Evolutionary conservation across 208 protist species (phyloP).

Genomic region (Tritrichomonas musculus): DNA sequence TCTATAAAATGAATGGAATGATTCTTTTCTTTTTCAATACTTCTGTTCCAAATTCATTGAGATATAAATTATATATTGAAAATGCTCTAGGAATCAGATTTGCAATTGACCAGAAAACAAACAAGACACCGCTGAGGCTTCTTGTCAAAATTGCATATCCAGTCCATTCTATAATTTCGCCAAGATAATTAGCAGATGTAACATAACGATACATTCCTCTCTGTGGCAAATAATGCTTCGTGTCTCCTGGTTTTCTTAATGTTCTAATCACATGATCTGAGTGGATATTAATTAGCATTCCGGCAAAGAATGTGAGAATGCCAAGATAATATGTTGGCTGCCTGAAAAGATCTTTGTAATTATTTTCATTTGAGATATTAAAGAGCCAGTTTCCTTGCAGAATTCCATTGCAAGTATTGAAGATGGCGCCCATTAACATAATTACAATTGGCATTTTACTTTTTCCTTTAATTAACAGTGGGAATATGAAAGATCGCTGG

Average conservation of each 20-base stretch:
- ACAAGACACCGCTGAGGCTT: not conserved
- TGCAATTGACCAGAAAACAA: not conserved
- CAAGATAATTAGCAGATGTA: constrained; percentile 25
- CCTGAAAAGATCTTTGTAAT: no score
- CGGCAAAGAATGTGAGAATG: not conserved
- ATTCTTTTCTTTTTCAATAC: not conserved
- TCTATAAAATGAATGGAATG: not conserved
- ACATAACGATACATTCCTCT: not conserved
- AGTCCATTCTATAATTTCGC: constrained; percentile 13
- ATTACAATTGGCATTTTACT: not conserved
- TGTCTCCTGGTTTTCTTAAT: constrained; percentile 26
- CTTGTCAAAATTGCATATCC: not conserved
- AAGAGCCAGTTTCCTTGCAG: not conserved
- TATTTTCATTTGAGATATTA: not conserved
- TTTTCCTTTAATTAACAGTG: not conserved
- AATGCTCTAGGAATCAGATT: not conserved
- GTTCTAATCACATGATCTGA: not conserved
- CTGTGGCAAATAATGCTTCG: not conserved
- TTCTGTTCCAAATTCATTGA: not conserved
- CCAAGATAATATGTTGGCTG: not conserved
- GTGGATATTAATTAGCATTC: constrained; percentile 21
- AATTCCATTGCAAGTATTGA: not conserved
- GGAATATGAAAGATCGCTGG: constrained; percentile 10
- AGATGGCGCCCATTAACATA: not conserved
- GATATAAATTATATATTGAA: not conserved